These are phyloP conservation scores for Ophiognomonia clavigignenti-juglandacearum DNA, from an alignment of 2,329 filamentous ascomycete species.

Conservation along the genomic window DNA sequence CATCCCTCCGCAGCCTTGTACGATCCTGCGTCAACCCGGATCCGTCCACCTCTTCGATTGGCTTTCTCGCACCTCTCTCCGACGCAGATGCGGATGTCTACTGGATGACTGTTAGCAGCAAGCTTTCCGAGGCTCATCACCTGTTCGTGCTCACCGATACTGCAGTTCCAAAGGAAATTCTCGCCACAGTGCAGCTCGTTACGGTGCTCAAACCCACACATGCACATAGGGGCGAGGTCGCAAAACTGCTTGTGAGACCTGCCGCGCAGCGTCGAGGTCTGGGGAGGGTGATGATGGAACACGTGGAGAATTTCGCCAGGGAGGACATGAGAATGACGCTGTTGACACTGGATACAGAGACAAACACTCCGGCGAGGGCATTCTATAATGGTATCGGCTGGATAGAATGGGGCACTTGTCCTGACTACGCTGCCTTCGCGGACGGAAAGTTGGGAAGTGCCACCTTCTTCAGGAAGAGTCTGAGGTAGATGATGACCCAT, in stretches of 20 bases:
- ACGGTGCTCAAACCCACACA: constrained; percentile 23
- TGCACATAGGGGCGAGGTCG: constrained; percentile 22
- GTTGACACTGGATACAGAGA: constrained; percentile 24
- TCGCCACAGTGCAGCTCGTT: constrained; percentile 21
- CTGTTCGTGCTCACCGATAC: constrained; percentile 16
- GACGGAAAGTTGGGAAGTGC: constrained; percentile 17
- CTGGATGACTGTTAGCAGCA: constrained; percentile 19
- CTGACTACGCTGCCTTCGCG: constrained; percentile 19
- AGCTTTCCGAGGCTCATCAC: neutral
- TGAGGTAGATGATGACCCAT: neutral
- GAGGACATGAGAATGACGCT: constrained; percentile 17
- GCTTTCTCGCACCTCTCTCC: constrained; percentile 24
- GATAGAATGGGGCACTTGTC: constrained; percentile 26
- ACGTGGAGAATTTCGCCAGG: constrained; percentile 19
- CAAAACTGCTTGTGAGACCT: constrained; percentile 24
- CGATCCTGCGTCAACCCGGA: constrained; percentile 24
- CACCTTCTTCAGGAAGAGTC: constrained; percentile 20
- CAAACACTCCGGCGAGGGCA: constrained; percentile 20
- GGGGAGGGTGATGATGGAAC: constrained; percentile 20
- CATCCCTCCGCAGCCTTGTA: constrained; percentile 20
- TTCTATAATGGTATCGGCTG: constrained; percentile 23
- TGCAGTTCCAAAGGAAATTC: constrained; percentile 7
- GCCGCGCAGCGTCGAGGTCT: constrained; percentile 19
- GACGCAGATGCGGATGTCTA: constrained; percentile 18
- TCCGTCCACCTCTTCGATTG: constrained; percentile 22